These are phyloP conservation scores for Melanogaster broomeanus DNA, from an alignment of 768 basidiomycete species.

Conservation along the genomic window DNA sequence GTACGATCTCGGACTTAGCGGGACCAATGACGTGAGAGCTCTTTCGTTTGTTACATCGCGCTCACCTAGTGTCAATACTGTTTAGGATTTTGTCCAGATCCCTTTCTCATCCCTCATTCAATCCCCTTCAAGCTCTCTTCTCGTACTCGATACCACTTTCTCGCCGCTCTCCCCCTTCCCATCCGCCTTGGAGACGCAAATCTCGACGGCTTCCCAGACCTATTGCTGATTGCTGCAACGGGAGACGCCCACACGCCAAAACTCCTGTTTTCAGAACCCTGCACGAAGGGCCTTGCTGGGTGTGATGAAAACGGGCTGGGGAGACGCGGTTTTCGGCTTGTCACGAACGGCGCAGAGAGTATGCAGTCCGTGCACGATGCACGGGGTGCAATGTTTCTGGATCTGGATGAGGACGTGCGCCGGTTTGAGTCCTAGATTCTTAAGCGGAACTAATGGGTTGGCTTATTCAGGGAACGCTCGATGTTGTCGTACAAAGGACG, in stretches of 20 bases:
- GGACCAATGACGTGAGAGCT: slow-evolving; percentile 51
- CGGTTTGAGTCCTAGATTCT: background rate
- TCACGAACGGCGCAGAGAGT: slow-evolving; percentile 57
- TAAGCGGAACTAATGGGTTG: background rate
- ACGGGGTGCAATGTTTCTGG: slow-evolving; percentile 74
- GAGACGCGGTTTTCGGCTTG: slow-evolving; percentile 64
- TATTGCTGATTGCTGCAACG: slow-evolving; percentile 59
- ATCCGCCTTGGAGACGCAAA: slow-evolving; percentile 88
- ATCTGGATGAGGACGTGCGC: slow-evolving; percentile 94
- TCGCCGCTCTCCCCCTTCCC: slow-evolving; percentile 72
- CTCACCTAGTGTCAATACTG: background rate
- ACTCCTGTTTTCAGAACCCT: slow-evolving; percentile 65
- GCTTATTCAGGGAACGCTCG: slow-evolving; percentile 73
- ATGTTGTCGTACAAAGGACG: slow-evolving; percentile 88
- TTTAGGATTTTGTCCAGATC: slow-evolving; percentile 66
- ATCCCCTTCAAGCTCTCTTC: slow-evolving; percentile 50
- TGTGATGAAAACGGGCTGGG: slow-evolving; percentile 53
- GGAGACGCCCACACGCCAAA: slow-evolving; percentile 52
- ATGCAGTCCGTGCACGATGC: slow-evolving; percentile 77
- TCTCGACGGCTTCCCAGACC: slow-evolving; percentile 92
- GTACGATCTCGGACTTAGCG: slow-evolving; percentile 62
- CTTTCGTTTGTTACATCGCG: background rate
- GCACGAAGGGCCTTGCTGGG: slow-evolving; percentile 54
- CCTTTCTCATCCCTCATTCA: slow-evolving; percentile 64
- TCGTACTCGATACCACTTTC: slow-evolving; percentile 68